phyloP scores from a whole-genome alignment of 768 basidiomycete genomes.

The Boletus subcaerulescens region DNA sequence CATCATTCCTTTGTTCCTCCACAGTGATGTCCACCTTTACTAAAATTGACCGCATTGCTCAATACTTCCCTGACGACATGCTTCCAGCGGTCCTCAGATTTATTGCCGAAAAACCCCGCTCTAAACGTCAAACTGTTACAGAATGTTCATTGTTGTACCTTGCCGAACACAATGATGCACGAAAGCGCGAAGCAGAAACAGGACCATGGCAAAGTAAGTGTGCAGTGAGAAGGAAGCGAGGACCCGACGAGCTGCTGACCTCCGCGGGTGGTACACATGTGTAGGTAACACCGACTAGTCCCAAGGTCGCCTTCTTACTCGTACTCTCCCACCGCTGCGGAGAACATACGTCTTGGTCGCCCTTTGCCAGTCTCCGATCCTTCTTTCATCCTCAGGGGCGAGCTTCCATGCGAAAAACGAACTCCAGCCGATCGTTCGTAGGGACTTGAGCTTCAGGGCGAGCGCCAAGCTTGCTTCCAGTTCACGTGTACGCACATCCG shows the following conservation, averaged over 20 bases:
- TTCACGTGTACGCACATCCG: constrained; percentile 41
- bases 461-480: constrained; percentile 46
- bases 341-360: constrained; percentile 42
- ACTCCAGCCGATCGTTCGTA: constrained; percentile 51
- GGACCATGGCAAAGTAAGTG: not conserved
- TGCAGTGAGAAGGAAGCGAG: not conserved
- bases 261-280: not conserved
- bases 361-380: constrained; percentile 21
- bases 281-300: constrained; percentile 4
- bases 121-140: not conserved
- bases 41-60: too few species aligned
- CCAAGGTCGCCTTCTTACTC: constrained; percentile 44
- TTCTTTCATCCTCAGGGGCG: constrained; percentile 13
- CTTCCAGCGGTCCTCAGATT: not conserved
- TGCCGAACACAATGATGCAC: not conserved
- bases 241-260: not conserved
- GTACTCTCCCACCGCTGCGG: constrained; percentile 39
- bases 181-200: not conserved
- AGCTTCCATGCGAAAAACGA: constrained; percentile 40
- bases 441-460: constrained; percentile 41
- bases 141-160: not conserved
- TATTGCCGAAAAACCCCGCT: not conserved
- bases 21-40: constrained; percentile 4
- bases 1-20: constrained; percentile 13
- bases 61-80: not conserved